phyloP scores from a whole-genome alignment of 148 eudicot species.

The Vaccinium vitisidaea region DNA sequence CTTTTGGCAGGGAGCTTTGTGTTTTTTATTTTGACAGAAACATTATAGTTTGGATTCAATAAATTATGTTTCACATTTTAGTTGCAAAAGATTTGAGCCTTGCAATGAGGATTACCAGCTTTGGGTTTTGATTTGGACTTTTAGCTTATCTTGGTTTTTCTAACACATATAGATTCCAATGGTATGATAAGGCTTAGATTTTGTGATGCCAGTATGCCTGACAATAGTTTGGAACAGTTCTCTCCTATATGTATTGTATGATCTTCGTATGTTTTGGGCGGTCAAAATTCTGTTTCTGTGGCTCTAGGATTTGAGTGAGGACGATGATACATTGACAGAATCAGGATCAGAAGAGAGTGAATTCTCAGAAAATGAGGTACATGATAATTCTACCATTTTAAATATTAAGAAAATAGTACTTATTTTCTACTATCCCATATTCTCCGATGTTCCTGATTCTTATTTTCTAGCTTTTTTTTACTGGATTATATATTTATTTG shows the following conservation, averaged over 20 bases:
- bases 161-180: neutral
- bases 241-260: neutral
- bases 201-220: neutral
- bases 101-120: neutral
- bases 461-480: neutral
- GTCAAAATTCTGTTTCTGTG: neutral
- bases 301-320: slow-evolving; percentile 30
- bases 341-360: slow-evolving; percentile 37
- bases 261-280: neutral
- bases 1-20: too few species aligned
- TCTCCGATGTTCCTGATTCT: neutral
- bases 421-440: neutral
- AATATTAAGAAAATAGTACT: neutral
- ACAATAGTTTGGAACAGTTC: neutral
- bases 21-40: too few species aligned
- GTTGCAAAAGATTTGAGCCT: neutral
- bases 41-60: too few species aligned
- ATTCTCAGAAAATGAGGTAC: slow-evolving; percentile 50
- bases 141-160: neutral
- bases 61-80: neutral
- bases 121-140: neutral
- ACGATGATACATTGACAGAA: slow-evolving; percentile 28
- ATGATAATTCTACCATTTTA: slow-evolving; percentile 34
- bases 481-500: neutral
- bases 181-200: neutral